phyloP scores from a whole-genome alignment of 176 grass and related monocot species.

The Calamus simplicifolius region DNA sequence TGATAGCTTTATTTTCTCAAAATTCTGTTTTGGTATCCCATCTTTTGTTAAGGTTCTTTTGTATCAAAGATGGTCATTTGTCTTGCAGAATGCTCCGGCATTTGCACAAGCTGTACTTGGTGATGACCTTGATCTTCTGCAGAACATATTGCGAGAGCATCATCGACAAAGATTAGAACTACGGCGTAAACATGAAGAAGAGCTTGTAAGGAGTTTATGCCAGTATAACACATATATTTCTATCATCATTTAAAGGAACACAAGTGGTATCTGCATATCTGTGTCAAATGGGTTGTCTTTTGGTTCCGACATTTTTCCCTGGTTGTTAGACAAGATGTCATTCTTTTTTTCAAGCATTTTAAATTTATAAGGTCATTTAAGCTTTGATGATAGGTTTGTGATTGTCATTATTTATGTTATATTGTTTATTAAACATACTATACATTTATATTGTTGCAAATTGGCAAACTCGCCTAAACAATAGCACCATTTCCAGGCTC shows the following conservation, averaged over 20 bases:
- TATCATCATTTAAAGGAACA: no score
- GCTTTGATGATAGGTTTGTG: no score
- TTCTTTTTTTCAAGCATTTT: no score
- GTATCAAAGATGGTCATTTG: not conserved
- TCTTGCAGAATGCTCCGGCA: conserved; percentile 82
- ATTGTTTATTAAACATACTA: no score
- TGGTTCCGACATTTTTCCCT: no score
- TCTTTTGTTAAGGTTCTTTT: not conserved
- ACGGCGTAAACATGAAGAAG: conserved; percentile 82
- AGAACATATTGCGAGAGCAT: conserved; percentile 54
- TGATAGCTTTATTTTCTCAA: no score
- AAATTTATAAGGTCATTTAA: no score
- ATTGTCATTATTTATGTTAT: no score
- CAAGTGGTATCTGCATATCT: no score
- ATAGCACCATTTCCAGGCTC: conserved; percentile 38
- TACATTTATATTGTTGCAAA: not conserved
- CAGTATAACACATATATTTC: not conserved
- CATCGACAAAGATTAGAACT: conserved; percentile 63
- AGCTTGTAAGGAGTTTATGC: conserved; percentile 60
- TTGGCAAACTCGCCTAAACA: not conserved
- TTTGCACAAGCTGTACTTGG: conserved; percentile 85
- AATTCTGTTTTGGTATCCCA: no score
- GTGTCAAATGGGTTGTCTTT: no score
- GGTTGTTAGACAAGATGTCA: no score
- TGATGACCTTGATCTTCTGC: conserved; percentile 60